A percentile compares a stretch with the other conserved stretches of the same genome.
Evolutionary conservation across 495 filamentous ascomycete genomes (phyloP).

Genomic region (Talaromyces wortmannii): DNA sequence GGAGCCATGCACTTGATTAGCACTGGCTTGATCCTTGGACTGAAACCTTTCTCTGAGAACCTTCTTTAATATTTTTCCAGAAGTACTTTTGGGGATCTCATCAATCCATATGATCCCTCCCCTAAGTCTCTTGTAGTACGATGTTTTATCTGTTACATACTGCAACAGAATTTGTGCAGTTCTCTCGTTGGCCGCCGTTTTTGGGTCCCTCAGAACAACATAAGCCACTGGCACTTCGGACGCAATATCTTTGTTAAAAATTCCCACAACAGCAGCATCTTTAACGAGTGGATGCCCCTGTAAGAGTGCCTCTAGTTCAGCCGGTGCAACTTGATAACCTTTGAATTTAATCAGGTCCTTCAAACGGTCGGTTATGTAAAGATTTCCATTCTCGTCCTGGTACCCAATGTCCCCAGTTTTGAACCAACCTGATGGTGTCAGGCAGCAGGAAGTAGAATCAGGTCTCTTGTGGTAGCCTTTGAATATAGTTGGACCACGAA

Average conservation of each 20-base stretch:
- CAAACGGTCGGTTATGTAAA: constrained; percentile 49
- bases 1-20: not conserved
- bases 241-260: constrained; percentile 53
- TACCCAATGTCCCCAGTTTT: constrained; percentile 53
- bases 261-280: constrained; percentile 67
- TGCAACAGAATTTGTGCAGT: not conserved
- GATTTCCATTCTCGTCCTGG: constrained; percentile 34
- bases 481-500: constrained; percentile 53
- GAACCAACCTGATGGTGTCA: constrained; percentile 48
- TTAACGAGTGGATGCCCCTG: constrained; percentile 59
- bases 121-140: constrained; percentile 15
- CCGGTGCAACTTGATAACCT: constrained; percentile 70
- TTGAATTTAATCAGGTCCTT: constrained; percentile 44
- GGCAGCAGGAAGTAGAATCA: constrained; percentile 37
- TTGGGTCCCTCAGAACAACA: constrained; percentile 34
- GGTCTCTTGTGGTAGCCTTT: constrained; percentile 44
- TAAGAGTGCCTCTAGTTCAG: constrained; percentile 76
- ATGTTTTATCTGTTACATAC: constrained; percentile 9
- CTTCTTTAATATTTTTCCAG: constrained; percentile 14
- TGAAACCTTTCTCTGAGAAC: constrained; percentile 8
- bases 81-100: constrained; percentile 12
- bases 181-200: constrained; percentile 20
- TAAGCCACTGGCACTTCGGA: constrained; percentile 75
- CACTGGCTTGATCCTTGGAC: not conserved
- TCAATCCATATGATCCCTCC: constrained; percentile 15